Base-by-base conservation (phyloP, 768 basidiomycete species). In the Tephrocybe rancida region DNA sequence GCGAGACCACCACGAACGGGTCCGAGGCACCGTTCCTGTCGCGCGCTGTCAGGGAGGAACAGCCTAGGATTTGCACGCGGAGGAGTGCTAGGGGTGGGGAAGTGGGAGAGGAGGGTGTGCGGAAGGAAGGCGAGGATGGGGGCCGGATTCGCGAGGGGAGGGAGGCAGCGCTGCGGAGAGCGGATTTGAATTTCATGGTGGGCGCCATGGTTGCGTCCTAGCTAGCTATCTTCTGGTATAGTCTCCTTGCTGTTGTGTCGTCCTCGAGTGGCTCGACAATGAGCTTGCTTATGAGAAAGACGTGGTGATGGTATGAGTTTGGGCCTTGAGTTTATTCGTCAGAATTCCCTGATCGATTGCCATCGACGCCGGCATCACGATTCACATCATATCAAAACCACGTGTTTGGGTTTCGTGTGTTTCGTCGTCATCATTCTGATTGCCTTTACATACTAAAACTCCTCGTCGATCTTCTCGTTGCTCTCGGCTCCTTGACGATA, bases 21-120 rank as follows among this genome's bases (percentile, higher is more conserved):
- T 92, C 91, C 62, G 86, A 88, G 30, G 72, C 77, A n/a, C 85
- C 83, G 58, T 81, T 83, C 43, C 81, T 80, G 64, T 88, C 84
- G 61, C 86, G 88, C 7, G 85, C 73, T 18, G 80, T 67, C 25
- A 93, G 74, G 48, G 82, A 75, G 18, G 70, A 79, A 63, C 89
- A 89, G 3, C 81, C 78, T 4, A 90, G 50, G 16, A 93, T 77
- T 64, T 89, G 88, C 1, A 92, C 73, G 19, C 87, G 74, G 29
- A 92, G 78, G 22, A 86, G 60, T 29, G 87, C 86, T 52, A 88
- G 63, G 1, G 91, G 88, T 0, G 10, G 5, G 37, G 37, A 7
- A 46, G 3, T 26, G 5, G 5, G 37, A 30, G 21, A 22, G 44
- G 9, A 30, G 37, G 0, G 22, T 19, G 26, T 46, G 37, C 13